These are phyloP conservation scores for Mortierella sp. DNA, from an alignment of 371 early-diverging fungal species.

Conservation along the genomic window DNA sequence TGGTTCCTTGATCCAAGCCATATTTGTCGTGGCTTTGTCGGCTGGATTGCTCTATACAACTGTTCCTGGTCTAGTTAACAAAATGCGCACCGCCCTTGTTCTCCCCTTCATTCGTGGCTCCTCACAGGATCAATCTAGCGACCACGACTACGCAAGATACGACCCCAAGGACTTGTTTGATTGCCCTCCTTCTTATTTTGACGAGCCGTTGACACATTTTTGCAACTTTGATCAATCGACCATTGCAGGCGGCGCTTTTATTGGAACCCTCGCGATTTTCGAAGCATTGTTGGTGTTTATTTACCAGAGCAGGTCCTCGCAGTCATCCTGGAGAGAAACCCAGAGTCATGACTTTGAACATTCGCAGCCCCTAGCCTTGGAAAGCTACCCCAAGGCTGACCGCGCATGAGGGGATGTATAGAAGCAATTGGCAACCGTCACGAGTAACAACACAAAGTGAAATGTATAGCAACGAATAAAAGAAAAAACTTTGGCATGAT, in stretches of 20 bases:
- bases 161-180: neutral
- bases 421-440: neutral
- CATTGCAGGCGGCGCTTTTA: neutral
- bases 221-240: slow-evolving; percentile 4
- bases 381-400: neutral
- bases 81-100: neutral
- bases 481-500: no score
- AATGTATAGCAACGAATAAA: no score
- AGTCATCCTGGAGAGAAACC: neutral
- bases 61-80: neutral
- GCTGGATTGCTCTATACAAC: neutral
- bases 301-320: neutral
- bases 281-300: neutral
- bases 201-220: neutral
- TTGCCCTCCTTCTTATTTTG: neutral
- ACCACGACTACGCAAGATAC: neutral
- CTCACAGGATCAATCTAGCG: neutral
- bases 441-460: neutral
- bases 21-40: neutral
- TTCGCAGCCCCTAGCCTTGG: neutral
- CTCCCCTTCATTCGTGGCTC: neutral
- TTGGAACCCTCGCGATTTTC: neutral
- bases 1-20: neutral
- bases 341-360: neutral
- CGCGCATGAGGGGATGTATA: neutral